A percentile compares a stretch with the other conserved stretches of the same genome.
These are phyloP conservation scores for Neolentinus lepideus DNA, from an alignment of 1,284 basidiomycete species.

Conservation along the genomic window DNA sequence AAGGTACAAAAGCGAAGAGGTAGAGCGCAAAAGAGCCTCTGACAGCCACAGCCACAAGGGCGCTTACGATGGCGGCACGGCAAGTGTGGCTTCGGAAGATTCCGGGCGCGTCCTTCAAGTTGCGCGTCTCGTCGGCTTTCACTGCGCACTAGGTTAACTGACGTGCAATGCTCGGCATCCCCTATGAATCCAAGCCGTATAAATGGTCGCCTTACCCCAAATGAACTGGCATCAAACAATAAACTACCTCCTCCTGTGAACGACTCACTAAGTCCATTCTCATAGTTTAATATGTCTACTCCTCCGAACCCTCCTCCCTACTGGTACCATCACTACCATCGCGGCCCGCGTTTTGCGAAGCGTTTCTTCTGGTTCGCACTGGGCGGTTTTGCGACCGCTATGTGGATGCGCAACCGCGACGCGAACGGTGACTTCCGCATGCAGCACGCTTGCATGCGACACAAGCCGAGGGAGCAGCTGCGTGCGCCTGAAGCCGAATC, in stretches of 20 bases:
- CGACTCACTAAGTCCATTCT: not conserved
- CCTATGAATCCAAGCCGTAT: not conserved
- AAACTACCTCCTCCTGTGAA: not conserved
- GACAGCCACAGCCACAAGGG: too few species aligned
- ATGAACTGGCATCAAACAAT: not conserved
- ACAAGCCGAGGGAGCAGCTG: constrained; percentile 25
- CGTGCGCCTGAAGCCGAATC: constrained; percentile 11
- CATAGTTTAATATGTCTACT: not conserved
- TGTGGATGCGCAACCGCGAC: constrained; percentile 28
- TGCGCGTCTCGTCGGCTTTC: not conserved
- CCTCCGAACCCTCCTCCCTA: not conserved
- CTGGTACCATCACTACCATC: constrained; percentile 20
- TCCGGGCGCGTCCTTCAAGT: not conserved
- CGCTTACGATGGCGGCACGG: not conserved
- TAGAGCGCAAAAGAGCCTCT: too few species aligned
- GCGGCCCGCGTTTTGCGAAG: constrained; percentile 27
- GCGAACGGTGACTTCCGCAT: constrained; percentile 11
- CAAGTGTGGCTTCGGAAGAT: not conserved
- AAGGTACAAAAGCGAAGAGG: too few species aligned
- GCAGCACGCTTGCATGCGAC: constrained; percentile 11
- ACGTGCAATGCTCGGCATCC: not conserved
- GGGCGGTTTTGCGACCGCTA: constrained; percentile 46
- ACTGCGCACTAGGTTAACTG: not conserved
- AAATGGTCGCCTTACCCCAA: not conserved
- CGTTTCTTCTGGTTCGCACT: constrained; percentile 63